Conservation (phyloP, 2,329 filamentous ascomycete genomes). For the Epichloe brachyelytri region DNA sequence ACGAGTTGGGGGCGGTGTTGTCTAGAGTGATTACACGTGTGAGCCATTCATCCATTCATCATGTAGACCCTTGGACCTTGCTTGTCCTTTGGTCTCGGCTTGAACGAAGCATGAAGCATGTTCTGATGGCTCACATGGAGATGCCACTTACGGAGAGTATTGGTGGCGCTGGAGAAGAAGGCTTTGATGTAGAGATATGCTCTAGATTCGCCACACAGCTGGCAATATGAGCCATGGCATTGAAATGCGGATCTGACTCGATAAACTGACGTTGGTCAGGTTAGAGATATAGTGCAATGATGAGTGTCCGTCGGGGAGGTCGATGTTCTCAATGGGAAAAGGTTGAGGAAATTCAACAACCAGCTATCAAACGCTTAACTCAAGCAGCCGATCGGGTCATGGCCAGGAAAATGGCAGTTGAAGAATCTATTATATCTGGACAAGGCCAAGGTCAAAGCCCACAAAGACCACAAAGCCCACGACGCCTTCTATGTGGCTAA, state of each 20-base stretch:
- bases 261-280: not conserved
- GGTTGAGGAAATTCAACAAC: not conserved
- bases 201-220: constrained; percentile 41
- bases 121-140: not conserved
- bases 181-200: constrained; percentile 37
- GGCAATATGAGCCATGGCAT: constrained; percentile 48
- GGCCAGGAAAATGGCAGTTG: not conserved
- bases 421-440: not conserved
- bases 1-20: not conserved
- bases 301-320: too few species aligned
- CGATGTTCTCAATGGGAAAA: not conserved
- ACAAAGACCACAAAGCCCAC: not conserved
- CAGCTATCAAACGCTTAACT: not conserved
- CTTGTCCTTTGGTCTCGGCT: not conserved
- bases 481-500: too few species aligned
- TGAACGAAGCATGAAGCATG: too few species aligned
- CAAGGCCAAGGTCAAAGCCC: not conserved
- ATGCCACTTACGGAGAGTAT: constrained; percentile 29
- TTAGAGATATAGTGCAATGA: not conserved
- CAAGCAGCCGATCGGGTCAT: not conserved
- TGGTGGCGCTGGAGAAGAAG: constrained; percentile 31
- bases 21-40: constrained; percentile 4
- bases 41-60: not conserved
- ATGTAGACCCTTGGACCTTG: not conserved
- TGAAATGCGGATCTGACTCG: not conserved